These are phyloP conservation scores for Xylaria sp. DNA, from an alignment of 2,329 filamentous ascomycete species.

Conservation along the genomic window DNA sequence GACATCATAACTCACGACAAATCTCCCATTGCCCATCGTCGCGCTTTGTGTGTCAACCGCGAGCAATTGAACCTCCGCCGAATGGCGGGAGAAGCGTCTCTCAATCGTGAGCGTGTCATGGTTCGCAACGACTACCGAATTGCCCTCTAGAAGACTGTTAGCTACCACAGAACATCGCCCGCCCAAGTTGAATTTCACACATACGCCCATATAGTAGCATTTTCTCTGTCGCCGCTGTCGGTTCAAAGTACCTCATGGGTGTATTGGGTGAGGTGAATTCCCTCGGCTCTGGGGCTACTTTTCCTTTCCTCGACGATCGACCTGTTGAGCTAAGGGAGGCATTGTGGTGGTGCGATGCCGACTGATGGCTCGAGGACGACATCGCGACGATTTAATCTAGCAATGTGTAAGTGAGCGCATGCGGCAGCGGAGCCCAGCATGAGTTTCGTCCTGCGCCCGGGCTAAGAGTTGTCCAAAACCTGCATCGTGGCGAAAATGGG, in stretches of 20 bases:
- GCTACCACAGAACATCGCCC: slow-evolving; percentile 22
- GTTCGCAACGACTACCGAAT: slow-evolving; percentile 84
- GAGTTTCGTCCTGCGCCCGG: slow-evolving; percentile 25
- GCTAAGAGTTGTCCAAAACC: slow-evolving; percentile 15
- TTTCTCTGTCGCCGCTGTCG: slow-evolving; percentile 89
- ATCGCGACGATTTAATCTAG: slow-evolving; percentile 59
- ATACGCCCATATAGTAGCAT: slow-evolving; percentile 83
- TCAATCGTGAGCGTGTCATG: slow-evolving; percentile 94
- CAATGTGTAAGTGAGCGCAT: slow-evolving; percentile 41
- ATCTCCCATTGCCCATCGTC: slow-evolving; percentile 79
- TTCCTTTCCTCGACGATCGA: slow-evolving; percentile 61
- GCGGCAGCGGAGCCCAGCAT: slow-evolving; percentile 21
- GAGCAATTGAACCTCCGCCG: slow-evolving; percentile 83
- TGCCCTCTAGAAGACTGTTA: slow-evolving; percentile 65
- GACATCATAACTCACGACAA: slow-evolving; percentile 93
- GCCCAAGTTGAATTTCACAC: slow-evolving; percentile 32
- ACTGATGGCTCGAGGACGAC: slow-evolving; percentile 62
- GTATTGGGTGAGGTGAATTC: slow-evolving; percentile 63
- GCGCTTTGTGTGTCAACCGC: slow-evolving; percentile 93
- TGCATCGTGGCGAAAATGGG: slow-evolving; percentile 16
- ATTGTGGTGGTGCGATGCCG: slow-evolving; percentile 66
- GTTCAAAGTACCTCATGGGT: slow-evolving; percentile 74
- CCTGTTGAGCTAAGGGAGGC: slow-evolving; percentile 66
- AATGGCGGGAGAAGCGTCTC: slow-evolving; percentile 83
- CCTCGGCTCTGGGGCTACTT: slow-evolving; percentile 55